Conservation (phyloP, 768 basidiomycete genomes). For the Zangia roseola region DNA sequence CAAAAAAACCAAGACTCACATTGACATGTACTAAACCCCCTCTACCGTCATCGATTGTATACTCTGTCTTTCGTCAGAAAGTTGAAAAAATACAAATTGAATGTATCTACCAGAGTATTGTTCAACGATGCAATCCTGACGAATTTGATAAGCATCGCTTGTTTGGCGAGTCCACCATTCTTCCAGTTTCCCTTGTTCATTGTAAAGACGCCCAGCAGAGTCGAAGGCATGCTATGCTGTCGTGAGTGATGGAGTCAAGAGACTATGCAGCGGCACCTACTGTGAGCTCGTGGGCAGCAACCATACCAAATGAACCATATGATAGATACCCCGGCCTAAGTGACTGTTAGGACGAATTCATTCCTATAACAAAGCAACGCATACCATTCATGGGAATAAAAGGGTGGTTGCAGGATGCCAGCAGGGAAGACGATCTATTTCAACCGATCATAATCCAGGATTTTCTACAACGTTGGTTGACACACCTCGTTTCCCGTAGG, state of each 20-base stretch:
- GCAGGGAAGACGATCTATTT: slow-evolving; percentile 91
- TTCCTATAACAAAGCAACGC: slow-evolving; percentile 8
- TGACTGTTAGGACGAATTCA: slow-evolving; percentile 7
- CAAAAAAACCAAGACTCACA: slow-evolving; percentile 40
- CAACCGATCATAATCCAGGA: background rate
- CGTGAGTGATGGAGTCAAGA: background rate
- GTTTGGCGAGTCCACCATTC: slow-evolving; percentile 95
- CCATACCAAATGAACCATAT: slow-evolving; percentile 91
- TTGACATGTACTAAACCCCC: slow-evolving; percentile 85
- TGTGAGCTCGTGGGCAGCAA: slow-evolving; percentile 90
- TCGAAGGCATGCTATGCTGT: slow-evolving; percentile 78
- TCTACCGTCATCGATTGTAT: slow-evolving; percentile 81
- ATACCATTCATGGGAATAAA: slow-evolving; percentile 80
- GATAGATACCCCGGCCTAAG: slow-evolving; percentile 83
- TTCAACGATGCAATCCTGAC: slow-evolving; percentile 85
- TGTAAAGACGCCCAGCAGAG: slow-evolving; percentile 86
- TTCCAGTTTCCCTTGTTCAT: slow-evolving; percentile 82
- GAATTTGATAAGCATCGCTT: slow-evolving; percentile 75
- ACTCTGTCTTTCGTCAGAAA: slow-evolving; percentile 43
- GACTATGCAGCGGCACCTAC: slow-evolving; percentile 38
- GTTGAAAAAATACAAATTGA: background rate
- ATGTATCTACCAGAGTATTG: slow-evolving; percentile 77
- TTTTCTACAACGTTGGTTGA: background rate
- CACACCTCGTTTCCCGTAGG: slow-evolving; percentile 83
- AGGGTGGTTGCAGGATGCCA: slow-evolving; percentile 90